phyloP scores from a whole-genome alignment of 2,329 filamentous ascomycete species.

The Aspergillus fijiensis region DNA sequence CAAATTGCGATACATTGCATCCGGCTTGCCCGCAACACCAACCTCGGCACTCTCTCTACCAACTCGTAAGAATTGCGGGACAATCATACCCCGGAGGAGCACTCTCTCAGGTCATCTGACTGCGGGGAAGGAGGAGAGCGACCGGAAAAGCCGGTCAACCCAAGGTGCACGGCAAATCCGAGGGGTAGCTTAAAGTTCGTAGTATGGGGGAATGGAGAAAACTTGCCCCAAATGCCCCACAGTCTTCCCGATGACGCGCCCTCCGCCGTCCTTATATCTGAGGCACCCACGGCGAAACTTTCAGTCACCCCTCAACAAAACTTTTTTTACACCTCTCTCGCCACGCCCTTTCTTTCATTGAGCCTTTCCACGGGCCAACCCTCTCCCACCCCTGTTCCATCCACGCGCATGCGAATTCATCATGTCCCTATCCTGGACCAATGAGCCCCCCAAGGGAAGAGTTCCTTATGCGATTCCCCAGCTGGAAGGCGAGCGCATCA shows the following conservation, averaged over 20 bases:
- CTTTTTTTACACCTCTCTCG: too few species aligned
- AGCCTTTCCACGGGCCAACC: background rate
- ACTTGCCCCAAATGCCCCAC: background rate
- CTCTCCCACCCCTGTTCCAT: too few species aligned
- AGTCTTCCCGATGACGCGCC: background rate
- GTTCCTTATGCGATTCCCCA: constrained; percentile 50
- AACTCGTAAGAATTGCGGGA: background rate
- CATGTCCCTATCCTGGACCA: constrained; percentile 28
- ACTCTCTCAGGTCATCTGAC: background rate
- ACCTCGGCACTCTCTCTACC: background rate
- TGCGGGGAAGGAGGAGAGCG: background rate
- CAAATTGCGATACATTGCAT: too few species aligned
- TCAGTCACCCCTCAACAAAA: too few species aligned
- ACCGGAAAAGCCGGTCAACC: constrained; percentile 9
- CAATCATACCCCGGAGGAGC: background rate
- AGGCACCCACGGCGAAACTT: background rate
- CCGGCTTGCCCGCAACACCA: background rate
- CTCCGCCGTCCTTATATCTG: background rate
- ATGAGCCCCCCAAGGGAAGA: constrained; percentile 39
- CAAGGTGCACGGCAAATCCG: constrained; percentile 12
- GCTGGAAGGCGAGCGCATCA: constrained; percentile 53
- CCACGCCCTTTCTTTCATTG: background rate
- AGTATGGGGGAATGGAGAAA: background rate
- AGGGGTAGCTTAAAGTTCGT: background rate
- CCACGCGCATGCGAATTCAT: background rate